Percentiles rank a stretch among this genome's conserved stretches.
Conservation (phyloP, 1,284 basidiomycete genomes). For the Irpex lacteus region DNA sequence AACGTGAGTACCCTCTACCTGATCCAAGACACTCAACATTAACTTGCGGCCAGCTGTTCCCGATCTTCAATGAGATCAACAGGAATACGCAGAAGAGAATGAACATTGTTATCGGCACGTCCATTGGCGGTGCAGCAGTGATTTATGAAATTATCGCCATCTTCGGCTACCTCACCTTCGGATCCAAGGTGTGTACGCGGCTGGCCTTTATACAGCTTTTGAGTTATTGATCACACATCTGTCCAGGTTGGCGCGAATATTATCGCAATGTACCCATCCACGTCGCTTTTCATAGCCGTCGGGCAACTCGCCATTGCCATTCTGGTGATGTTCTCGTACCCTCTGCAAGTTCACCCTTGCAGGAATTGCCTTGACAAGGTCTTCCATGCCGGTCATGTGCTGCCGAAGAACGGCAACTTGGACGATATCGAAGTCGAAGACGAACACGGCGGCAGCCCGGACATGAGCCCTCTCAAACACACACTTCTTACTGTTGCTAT, state of each 20-base stretch:
- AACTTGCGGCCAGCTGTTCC: constrained; percentile 62
- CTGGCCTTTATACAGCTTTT: background rate
- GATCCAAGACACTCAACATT: background rate
- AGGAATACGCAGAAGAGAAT: constrained; percentile 80
- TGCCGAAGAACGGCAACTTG: constrained; percentile 28
- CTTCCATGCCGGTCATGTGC: constrained; percentile 47
- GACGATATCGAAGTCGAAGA: constrained; percentile 47
- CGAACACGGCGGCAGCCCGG: constrained; percentile 52
- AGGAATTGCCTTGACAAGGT: constrained; percentile 92
- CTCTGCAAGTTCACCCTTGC: constrained; percentile 92
- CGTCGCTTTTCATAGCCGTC: constrained; percentile 88
- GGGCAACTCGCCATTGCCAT: constrained; percentile 93
- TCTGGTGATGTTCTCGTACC: constrained; percentile 89
- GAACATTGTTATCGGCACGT: constrained; percentile 84
- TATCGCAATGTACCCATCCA: constrained; percentile 94
- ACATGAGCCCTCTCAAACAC: constrained; percentile 77
- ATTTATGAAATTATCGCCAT: constrained; percentile 84
- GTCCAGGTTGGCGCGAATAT: constrained; percentile 84
- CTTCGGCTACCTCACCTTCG: constrained; percentile 96
- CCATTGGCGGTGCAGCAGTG: constrained; percentile 78
- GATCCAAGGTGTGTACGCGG: constrained; percentile 57
- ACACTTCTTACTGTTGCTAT: constrained; percentile 73
- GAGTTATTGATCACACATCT: constrained; percentile 1
- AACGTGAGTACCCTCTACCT: constrained; percentile 57
- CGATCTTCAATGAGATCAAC: constrained; percentile 91